Evolutionary conservation across 768 basidiomycete genomes (phyloP), one percentile per base, ranked within the genome.

Genomic region (Auriscalpium vulgare): DNA sequence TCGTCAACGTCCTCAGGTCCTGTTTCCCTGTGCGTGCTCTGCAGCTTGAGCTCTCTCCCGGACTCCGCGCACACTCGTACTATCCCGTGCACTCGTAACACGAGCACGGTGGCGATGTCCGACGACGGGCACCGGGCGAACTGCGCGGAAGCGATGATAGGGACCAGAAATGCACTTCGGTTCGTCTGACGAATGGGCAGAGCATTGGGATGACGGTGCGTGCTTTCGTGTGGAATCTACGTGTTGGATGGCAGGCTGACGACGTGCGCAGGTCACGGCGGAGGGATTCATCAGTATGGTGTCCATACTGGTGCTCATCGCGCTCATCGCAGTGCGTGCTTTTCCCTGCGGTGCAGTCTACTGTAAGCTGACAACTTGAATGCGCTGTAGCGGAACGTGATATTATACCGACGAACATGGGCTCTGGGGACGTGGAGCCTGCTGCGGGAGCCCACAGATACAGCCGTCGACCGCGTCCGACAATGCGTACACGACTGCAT

Each of bases 361-460:
- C 36, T 16, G 10, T 1, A n/a, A 43, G 8, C 21, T 8, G 17
- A 14, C 50, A n/a, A n/a, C n/a, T n/a, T n/a, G n/a, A 43, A 53
- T 34, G 23, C 13, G 8, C 44, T 34, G 9, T 23, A 61, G 60
- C 37, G 58, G 47, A 61, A 61, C 35, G 6, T 53, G 10, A 36
- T 48, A 9, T 52, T 54, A 17, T 56, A 61, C 44, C 47, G 14
- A n/a, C 55, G 4, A 36, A 21, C 2, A 3, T 21, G 49, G 3
- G 49, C 54, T 13, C 10, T 23, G 5, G 58, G 48, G 14, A 37
- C 44, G 13, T 61, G 58, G 58, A 50, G 19, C n/a, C 59, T 74
- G 8, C 63, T 77, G 21, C 66, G 64, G 52, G 63, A 67, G 40
- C 74, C 75, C 6, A 66, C 72, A 53, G 75, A 78, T 57, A 60